Conservation (phyloP, 768 basidiomycete species). For the Chlorophyllum brunneum region DNA sequence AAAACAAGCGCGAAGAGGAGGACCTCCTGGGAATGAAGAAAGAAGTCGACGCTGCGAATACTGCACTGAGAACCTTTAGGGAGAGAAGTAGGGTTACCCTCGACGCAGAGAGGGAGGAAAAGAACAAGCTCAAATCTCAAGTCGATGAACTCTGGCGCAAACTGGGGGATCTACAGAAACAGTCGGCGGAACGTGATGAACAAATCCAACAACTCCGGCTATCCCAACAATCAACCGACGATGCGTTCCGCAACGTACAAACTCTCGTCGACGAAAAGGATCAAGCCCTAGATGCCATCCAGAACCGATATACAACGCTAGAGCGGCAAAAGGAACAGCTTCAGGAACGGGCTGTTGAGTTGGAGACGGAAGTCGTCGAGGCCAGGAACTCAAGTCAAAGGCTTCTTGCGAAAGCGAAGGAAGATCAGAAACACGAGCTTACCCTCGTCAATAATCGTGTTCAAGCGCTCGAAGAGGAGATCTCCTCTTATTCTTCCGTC, state of each 20-base stretch:
- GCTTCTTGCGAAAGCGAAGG: constrained; percentile 1
- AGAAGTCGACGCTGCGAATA: neutral
- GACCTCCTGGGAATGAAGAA: neutral
- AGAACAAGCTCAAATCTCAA: neutral
- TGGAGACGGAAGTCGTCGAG: constrained; percentile 4
- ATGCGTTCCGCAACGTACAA: neutral
- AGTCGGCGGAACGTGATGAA: neutral
- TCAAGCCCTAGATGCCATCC: neutral
- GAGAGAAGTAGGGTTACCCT: neutral
- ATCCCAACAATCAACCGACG: neutral
- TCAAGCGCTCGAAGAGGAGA: neutral
- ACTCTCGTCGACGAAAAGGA: neutral
- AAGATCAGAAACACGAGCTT: constrained; percentile 1
- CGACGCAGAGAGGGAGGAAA: neutral
- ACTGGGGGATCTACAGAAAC: neutral
- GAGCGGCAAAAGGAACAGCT: neutral
- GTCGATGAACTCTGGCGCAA: constrained; percentile 1
- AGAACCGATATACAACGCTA: neutral
- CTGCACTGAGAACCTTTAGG: neutral
- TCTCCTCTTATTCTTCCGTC: neutral
- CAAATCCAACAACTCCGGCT: neutral
- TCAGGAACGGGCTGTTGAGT: neutral
- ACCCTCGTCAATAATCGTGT: neutral
- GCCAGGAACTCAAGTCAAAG: constrained; percentile 1
- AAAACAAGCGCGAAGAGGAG: neutral